Percentiles rank a stretch among this genome's conserved stretches.
Evolutionary conservation across 208 protist species (phyloP).

Genomic region (Trypanosoma theileri): DNA sequence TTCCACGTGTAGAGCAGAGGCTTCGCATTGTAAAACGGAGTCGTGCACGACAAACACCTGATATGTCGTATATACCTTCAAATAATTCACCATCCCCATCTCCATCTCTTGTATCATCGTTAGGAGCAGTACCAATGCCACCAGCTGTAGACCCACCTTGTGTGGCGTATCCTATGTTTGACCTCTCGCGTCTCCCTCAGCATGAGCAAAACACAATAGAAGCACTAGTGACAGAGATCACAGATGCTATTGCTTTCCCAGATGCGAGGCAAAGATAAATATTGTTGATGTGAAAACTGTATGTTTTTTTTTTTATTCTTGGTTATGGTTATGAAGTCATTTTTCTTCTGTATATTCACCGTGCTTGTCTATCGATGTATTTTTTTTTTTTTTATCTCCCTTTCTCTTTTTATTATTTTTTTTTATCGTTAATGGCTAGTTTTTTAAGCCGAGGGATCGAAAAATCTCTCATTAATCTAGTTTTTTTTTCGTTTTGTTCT

Average conservation of each 20-base stretch:
- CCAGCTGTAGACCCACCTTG: slow-evolving; percentile 43
- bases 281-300: neutral
- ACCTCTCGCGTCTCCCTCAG: slow-evolving; percentile 45
- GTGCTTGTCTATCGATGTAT: neutral
- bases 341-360: neutral
- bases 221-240: slow-evolving; percentile 58
- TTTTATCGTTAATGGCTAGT: slow-evolving; percentile 24
- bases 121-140: slow-evolving; percentile 25
- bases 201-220: slow-evolving; percentile 79
- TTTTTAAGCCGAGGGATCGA: slow-evolving; percentile 9
- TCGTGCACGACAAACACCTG: slow-evolving; percentile 24
- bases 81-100: neutral
- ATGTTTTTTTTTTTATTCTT: too few species aligned
- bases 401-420: slow-evolving; percentile 20
- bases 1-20: slow-evolving; percentile 66
- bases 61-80: neutral
- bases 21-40: slow-evolving; percentile 78
- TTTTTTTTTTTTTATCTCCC: slow-evolving; percentile 6
- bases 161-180: slow-evolving; percentile 66
- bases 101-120: neutral
- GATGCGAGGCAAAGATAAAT: neutral
- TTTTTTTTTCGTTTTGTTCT: slow-evolving; percentile 24
- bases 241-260: slow-evolving; percentile 68
- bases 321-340: too few species aligned
- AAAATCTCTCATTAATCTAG: slow-evolving; percentile 2